These are phyloP conservation scores for Draba incana DNA, from an alignment of 345 rosid genomes.

Conservation along the genomic window DNA sequence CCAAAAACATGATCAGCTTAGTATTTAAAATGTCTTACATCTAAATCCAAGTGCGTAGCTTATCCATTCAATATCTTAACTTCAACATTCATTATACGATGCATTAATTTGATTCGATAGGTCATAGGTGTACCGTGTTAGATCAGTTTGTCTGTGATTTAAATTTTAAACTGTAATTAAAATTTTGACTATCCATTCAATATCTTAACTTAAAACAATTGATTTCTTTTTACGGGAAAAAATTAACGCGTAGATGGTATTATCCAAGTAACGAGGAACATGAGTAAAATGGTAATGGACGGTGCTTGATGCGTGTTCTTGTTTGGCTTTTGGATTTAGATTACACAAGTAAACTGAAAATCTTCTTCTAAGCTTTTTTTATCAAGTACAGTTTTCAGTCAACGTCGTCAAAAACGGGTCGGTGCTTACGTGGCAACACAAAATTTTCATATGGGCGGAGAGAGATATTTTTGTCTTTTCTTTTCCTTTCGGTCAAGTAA, in stretches of 20 bases:
- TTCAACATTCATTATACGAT: neutral
- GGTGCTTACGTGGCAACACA: constrained; percentile 37
- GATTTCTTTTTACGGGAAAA: neutral
- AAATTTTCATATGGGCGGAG: constrained; percentile 34
- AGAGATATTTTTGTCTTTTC: constrained; percentile 31
- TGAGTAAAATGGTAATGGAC: constrained; percentile 22
- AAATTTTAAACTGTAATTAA: no score
- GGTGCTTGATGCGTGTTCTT: constrained; percentile 34
- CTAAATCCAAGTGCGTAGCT: neutral
- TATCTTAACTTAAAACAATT: no score
- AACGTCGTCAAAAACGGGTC: constrained; percentile 25
- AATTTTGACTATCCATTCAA: no score
- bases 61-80: neutral
- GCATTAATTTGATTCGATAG: neutral
- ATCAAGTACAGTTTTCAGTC: constrained; percentile 27
- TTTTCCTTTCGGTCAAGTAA: neutral
- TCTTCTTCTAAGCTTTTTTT: neutral
- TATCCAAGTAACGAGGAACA: constrained; percentile 7
- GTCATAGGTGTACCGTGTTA: neutral
- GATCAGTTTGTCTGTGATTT: neutral
- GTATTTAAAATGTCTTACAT: no score
- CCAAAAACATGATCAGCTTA: no score
- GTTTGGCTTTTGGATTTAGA: constrained; percentile 29
- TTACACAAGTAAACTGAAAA: constrained; percentile 17
- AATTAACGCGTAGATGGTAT: constrained; percentile 8